Conservation (phyloP, 805 yeast species). For the Candida silvicultrix region DNA sequence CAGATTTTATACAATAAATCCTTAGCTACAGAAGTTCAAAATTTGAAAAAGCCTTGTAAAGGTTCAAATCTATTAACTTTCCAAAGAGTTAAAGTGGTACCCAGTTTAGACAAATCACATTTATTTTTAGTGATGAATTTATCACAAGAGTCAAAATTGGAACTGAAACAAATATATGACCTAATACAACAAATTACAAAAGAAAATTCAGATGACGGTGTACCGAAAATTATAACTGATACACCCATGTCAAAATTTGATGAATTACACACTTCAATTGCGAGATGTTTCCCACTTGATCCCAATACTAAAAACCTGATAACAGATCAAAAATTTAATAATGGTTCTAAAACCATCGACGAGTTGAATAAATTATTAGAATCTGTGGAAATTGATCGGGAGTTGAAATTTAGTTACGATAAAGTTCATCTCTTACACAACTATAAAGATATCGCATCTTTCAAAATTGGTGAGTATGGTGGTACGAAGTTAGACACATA, state of each 20-base stretch:
- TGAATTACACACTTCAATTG: conserved; percentile 11
- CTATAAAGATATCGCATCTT: not conserved
- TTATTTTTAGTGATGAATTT: not conserved
- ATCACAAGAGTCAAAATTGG: not conserved
- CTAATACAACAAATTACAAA: conserved; percentile 3
- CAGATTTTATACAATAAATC: conserved; percentile 1
- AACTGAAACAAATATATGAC: not conserved
- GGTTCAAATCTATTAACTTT: conserved; percentile 1
- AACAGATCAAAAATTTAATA: not conserved
- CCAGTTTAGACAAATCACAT: conserved; percentile 1
- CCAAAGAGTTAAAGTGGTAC: conserved; percentile 4
- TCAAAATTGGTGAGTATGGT: not conserved
- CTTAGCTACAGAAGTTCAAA: not conserved
- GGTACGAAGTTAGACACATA: no score
- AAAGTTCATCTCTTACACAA: not conserved
- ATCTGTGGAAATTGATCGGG: not conserved
- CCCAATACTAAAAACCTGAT: not conserved
- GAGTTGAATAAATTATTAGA: not conserved
- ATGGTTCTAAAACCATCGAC: not conserved
- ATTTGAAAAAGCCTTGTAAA: not conserved
- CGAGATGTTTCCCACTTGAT: conserved; percentile 1
- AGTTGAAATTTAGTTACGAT: not conserved
- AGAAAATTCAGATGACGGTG: conserved; percentile 3
- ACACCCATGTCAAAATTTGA: conserved; percentile 1
- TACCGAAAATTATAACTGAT: not conserved